Conservation (phyloP, 75 land plant species). For the Ceratopteris richardii region DNA sequence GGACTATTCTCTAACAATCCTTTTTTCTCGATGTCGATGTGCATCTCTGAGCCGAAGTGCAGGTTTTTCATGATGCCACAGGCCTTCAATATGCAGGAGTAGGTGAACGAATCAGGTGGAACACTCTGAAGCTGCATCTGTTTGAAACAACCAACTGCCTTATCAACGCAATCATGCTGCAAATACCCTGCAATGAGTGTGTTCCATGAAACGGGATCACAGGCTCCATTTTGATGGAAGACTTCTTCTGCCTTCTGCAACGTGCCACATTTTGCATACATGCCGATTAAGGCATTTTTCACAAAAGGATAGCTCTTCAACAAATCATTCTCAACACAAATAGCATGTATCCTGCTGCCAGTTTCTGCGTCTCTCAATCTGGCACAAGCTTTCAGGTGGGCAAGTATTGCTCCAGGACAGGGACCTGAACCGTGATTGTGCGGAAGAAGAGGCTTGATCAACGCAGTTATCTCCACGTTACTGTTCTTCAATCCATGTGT, state of each 20-base stretch:
- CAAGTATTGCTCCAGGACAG: no score
- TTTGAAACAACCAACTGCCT: constrained; percentile 8
- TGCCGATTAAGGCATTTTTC: constrained; percentile 1
- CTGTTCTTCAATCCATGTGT: no score
- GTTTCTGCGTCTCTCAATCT: not conserved
- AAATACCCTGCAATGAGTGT: constrained; percentile 17
- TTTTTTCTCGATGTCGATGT: not conserved
- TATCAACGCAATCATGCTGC: constrained; percentile 7
- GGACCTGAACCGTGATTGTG: no score
- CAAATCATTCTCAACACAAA: not conserved
- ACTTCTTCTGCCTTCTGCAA: constrained; percentile 1
- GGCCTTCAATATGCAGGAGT: not conserved
- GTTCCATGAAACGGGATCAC: constrained; percentile 18
- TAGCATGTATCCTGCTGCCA: not conserved
- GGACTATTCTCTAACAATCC: not conserved
- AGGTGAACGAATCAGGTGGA: constrained; percentile 6
- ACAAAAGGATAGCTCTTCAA: not conserved
- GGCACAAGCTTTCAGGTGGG: constrained; percentile 1
- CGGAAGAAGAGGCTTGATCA: no score
- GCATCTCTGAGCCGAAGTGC: not conserved
- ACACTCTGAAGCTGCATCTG: constrained; percentile 11
- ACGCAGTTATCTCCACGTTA: no score
- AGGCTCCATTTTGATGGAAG: constrained; percentile 6
- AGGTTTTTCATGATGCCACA: not conserved
- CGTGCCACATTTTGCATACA: constrained; percentile 9